A percentile compares a stretch with the other conserved stretches of the same genome.
phyloP scores from a whole-genome alignment of 495 filamentous ascomycete genomes.

The Xanthoparmelia taractica region DNA sequence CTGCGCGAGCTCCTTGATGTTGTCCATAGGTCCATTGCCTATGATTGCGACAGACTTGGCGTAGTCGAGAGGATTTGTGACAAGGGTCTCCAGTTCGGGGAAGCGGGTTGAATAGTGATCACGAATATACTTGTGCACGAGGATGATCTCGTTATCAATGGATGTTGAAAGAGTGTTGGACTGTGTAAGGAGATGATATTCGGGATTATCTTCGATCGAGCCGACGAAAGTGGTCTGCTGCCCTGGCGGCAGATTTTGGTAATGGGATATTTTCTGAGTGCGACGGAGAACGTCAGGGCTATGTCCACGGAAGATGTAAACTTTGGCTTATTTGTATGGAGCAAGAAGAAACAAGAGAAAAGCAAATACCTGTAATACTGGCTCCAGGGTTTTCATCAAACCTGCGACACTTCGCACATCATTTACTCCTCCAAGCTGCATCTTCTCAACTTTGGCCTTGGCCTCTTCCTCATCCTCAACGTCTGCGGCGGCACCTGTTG shows the following conservation, averaged over 20 bases:
- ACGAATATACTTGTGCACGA: slow-evolving; percentile 89
- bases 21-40: slow-evolving; percentile 85
- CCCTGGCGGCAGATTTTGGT: slow-evolving; percentile 59
- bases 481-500: slow-evolving; percentile 34
- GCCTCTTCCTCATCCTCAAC: slow-evolving; percentile 59
- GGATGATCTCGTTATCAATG: slow-evolving; percentile 84
- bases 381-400: slow-evolving; percentile 68
- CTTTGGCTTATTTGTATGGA: slow-evolving; percentile 28
- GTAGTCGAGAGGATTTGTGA: slow-evolving; percentile 88
- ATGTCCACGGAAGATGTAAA: slow-evolving; percentile 38
- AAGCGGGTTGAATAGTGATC: slow-evolving; percentile 94
- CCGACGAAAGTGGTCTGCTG: slow-evolving; percentile 55
- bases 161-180: slow-evolving; percentile 79
- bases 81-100: slow-evolving; percentile 89
- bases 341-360: slow-evolving; percentile 12
- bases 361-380: slow-evolving; percentile 66
- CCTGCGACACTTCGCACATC: slow-evolving; percentile 69
- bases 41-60: slow-evolving; percentile 92
- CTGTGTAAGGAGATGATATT: slow-evolving; percentile 74
- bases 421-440: slow-evolving; percentile 60
- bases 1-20: slow-evolving; percentile 66
- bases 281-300: slow-evolving; percentile 51
- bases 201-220: slow-evolving; percentile 76
- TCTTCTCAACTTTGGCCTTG: slow-evolving; percentile 69
- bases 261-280: slow-evolving; percentile 68